A percentile compares a stretch with the other conserved stretches of the same genome.
These are phyloP conservation scores for Solanum sejunctum DNA, from an alignment of 257 asterid species.

Conservation along the genomic window DNA sequence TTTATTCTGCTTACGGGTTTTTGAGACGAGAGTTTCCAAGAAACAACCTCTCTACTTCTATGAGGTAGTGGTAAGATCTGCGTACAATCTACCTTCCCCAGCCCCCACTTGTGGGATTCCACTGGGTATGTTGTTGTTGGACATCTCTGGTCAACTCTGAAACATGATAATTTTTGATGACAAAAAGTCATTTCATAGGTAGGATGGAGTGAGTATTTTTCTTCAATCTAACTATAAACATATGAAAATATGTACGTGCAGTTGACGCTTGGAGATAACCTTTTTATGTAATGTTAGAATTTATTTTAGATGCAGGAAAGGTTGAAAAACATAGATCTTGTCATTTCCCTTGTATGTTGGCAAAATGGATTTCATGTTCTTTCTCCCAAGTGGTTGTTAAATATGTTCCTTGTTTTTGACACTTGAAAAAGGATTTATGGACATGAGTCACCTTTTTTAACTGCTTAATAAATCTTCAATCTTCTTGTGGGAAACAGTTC, in stretches of 20 bases:
- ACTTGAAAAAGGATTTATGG: neutral
- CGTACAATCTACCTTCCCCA: too few species aligned
- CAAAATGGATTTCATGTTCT: neutral
- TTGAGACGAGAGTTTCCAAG: too few species aligned
- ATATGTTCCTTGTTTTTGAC: neutral
- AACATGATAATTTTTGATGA: neutral
- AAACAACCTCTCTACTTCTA: too few species aligned
- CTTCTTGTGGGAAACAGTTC: neutral
- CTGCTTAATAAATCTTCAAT: neutral
- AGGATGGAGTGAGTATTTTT: neutral
- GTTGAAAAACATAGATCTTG: neutral
- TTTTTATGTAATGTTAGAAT: neutral
- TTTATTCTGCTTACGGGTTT: too few species aligned
- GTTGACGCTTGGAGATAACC: neutral
- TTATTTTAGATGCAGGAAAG: neutral
- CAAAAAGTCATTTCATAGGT: neutral
- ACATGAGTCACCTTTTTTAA: neutral
- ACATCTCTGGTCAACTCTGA: neutral
- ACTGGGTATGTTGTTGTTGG: neutral
- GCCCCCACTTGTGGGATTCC: too few species aligned
- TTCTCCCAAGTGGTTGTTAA: neutral
- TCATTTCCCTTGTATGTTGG: neutral
- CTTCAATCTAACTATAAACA: neutral
- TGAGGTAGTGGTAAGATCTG: too few species aligned
- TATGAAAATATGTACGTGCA: neutral